Conservation (phyloP, 2,329 filamentous ascomycete genomes). For the Venturiaceae sp. region DNA sequence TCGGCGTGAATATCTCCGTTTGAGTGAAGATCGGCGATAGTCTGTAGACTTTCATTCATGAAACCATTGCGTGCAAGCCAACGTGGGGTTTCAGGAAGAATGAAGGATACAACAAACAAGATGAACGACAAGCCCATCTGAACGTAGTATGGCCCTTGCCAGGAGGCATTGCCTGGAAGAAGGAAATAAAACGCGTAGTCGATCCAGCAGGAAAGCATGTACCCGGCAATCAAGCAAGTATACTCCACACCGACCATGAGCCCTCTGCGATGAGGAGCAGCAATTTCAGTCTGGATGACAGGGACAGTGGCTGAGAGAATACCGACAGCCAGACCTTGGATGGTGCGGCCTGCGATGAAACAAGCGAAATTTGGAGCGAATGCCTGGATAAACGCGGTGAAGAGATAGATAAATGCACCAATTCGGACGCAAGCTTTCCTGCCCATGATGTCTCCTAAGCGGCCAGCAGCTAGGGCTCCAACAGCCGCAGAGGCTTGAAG, state of each 20-base stretch:
- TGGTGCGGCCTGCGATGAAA: slow-evolving; percentile 24
- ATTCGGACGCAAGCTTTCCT: slow-evolving; percentile 26
- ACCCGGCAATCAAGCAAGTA: slow-evolving; percentile 26
- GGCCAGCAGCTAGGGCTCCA: slow-evolving; percentile 23
- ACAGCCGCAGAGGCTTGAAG: slow-evolving; percentile 26
- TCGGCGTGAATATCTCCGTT: slow-evolving; percentile 21
- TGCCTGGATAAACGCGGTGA: slow-evolving; percentile 17
- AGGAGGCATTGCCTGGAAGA: not conserved
- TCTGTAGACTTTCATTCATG: slow-evolving; percentile 28
- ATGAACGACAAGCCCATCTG: not conserved
- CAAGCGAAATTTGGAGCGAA: slow-evolving; percentile 24
- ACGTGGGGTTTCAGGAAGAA: slow-evolving; percentile 27
- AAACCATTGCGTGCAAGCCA: slow-evolving; percentile 33
- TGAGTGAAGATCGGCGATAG: slow-evolving; percentile 30
- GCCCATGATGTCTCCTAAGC: slow-evolving; percentile 26
- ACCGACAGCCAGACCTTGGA: slow-evolving; percentile 25
- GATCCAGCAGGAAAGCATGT: slow-evolving; percentile 16
- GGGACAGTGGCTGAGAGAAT: slow-evolving; percentile 27
- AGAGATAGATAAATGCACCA: slow-evolving; percentile 24
- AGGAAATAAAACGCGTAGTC: not conserved
- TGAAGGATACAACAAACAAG: slow-evolving; percentile 21
- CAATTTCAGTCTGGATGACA: slow-evolving; percentile 28
- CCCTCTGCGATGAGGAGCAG: slow-evolving; percentile 24
- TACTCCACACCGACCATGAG: slow-evolving; percentile 32
- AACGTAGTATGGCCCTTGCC: not conserved